Evolutionary conservation across 768 basidiomycete species (phyloP), one percentile per base, ranked within the genome.

Genomic region (Xerocomus spinulosus): DNA sequence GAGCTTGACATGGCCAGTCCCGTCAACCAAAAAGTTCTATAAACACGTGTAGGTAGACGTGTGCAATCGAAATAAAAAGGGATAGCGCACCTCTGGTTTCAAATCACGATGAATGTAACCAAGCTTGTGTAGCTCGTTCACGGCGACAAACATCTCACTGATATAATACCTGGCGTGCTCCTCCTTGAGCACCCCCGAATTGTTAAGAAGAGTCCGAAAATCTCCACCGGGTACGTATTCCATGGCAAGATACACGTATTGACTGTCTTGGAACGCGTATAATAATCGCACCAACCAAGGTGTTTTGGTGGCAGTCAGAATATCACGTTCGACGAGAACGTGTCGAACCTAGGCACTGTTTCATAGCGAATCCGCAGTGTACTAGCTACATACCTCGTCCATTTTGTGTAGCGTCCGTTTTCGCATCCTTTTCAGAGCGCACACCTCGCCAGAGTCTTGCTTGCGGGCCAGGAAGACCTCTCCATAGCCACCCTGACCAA

Each of bases 181-280:
- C 64, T 98, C 94, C 65, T 97, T 95, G 49, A 99, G 77, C 2
- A 98, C 92, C 25, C 96, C 96, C 0, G 94, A 93, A 65, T 97
- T 99, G 70, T 97, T 99, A 32, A 99, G 77, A 32, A 99, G 79
- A 0, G 96, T 99, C 15, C 96, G 81, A 73, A 99, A 99, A 64
- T 99, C 96, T 41, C 96, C 96, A 18, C 96, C 96, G 1, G 94
- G 93, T 15, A 98, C 94, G 64, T 96, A 98, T 74, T 98, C 94
- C 95, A 98, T 98, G 2, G 95, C 95, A 38, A 98, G 85, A 63
- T 94, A 98, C 15, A 98, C 92, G 58, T 88, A 77, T 46, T 87
- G 76, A 0, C 81, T 73, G 61, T 99, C 95, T 68, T 99, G 96
- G 70, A 99, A 99, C 3, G 96, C 96, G 62, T 99, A 99, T 4